Percentiles rank a stretch among this genome's conserved stretches.
phyloP scores from a whole-genome alignment of 768 basidiomycete species.

The Rhizopogon rudus region DNA sequence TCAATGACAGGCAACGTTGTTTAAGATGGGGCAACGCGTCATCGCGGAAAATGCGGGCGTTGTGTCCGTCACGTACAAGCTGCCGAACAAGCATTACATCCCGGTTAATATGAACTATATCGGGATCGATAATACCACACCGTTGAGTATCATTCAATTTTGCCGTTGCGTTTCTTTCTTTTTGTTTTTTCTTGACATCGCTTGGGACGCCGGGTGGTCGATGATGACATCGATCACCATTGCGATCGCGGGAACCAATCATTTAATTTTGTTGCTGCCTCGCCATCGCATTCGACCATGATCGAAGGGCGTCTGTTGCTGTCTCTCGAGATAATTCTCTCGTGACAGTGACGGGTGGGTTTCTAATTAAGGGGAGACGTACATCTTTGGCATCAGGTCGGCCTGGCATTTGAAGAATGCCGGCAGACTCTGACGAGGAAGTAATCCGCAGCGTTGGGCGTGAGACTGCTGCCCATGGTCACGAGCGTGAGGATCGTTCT shows the following conservation, averaged over 20 bases:
- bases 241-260: slow-evolving; percentile 2
- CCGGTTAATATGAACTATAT: slow-evolving; percentile 80
- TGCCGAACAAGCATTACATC: slow-evolving; percentile 96
- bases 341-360: background rate
- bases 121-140: slow-evolving; percentile 63
- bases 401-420: background rate
- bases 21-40: slow-evolving; percentile 79
- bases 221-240: background rate
- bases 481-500: background rate
- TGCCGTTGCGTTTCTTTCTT: background rate
- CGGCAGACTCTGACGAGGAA: background rate
- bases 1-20: slow-evolving; percentile 72
- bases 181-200: background rate
- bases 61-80: slow-evolving; percentile 56
- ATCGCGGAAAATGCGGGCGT: slow-evolving; percentile 61
- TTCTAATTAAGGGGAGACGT: background rate
- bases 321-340: background rate
- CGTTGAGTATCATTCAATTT: slow-evolving; percentile 37
- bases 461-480: background rate
- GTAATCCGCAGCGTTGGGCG: background rate
- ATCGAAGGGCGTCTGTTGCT: background rate
- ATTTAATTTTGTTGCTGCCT: background rate
- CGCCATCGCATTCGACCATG: background rate
- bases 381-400: background rate
- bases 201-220: background rate